A percentile compares a stretch with the other conserved stretches of the same genome.
These are phyloP conservation scores for Apostasia ramifera DNA, from an alignment of 106 monocot species.

Conservation along the genomic window DNA sequence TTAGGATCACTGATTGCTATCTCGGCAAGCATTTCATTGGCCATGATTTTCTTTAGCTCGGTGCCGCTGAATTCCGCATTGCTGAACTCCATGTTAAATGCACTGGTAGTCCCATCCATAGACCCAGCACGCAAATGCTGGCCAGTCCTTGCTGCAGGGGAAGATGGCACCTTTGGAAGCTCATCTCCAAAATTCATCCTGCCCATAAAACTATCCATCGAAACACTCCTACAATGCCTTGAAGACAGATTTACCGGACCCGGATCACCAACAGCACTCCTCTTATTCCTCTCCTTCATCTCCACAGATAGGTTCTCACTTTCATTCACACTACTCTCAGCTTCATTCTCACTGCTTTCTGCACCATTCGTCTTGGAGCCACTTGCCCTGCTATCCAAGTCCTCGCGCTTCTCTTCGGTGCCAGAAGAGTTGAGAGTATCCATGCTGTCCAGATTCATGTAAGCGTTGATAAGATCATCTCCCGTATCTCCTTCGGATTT, in stretches of 20 bases:
- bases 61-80: constrained; percentile 63
- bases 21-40: constrained; percentile 77
- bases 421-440: constrained; percentile 77
- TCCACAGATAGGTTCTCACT: constrained; percentile 9
- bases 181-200: constrained; percentile 66
- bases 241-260: constrained; percentile 11
- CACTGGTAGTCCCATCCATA: constrained; percentile 33
- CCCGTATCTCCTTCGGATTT: constrained; percentile 27
- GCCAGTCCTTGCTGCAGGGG: constrained; percentile 14
- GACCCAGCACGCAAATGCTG: constrained; percentile 43
- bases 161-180: constrained; percentile 48
- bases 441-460: constrained; percentile 76
- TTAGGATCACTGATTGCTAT: constrained; percentile 75
- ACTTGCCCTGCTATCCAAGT: constrained; percentile 42
- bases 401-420: constrained; percentile 47
- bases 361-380: constrained; percentile 44
- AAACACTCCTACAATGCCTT: constrained; percentile 57
- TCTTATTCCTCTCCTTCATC: constrained; percentile 39
- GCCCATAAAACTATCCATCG: constrained; percentile 86
- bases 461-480: constrained; percentile 68
- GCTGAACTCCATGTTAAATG: constrained; percentile 48
- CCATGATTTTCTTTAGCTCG: constrained; percentile 86
- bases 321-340: constrained; percentile 66
- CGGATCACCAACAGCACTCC: constrained; percentile 32
- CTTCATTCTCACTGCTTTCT: constrained; percentile 83